Evolutionary conservation across 78 protist species (phyloP).

Genomic region (Cavenderia fasciculata): DNA sequence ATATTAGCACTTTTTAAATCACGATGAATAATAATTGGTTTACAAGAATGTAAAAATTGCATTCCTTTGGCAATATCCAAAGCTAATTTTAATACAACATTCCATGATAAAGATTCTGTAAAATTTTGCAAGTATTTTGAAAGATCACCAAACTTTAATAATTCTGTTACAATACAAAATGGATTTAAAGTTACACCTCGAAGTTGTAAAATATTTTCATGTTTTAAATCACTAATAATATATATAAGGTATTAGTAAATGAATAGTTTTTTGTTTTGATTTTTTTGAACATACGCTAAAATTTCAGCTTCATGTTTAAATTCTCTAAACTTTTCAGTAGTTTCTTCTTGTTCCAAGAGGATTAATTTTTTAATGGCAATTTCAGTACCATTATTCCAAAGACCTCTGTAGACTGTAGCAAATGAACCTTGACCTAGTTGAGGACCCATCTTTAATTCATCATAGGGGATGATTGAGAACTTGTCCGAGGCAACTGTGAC

Average conservation of each 20-base stretch:
- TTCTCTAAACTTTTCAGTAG: slow-evolving; percentile 61
- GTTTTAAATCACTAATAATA: slow-evolving; percentile 42
- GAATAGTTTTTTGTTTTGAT: neutral
- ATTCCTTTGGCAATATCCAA: slow-evolving; percentile 76
- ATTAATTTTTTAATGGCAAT: slow-evolving; percentile 60
- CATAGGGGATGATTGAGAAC: slow-evolving; percentile 56
- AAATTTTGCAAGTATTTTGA: slow-evolving; percentile 47
- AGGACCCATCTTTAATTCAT: slow-evolving; percentile 58
- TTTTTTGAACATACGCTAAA: slow-evolving; percentile 15
- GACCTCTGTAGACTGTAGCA: slow-evolving; percentile 70
- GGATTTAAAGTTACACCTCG: slow-evolving; percentile 67
- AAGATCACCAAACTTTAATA: slow-evolving; percentile 43
- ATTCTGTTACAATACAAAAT: slow-evolving; percentile 59
- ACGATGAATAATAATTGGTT: slow-evolving; percentile 80
- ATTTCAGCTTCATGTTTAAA: slow-evolving; percentile 75
- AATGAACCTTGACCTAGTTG: slow-evolving; percentile 63
- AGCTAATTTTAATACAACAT: slow-evolving; percentile 16
- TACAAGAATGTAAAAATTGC: slow-evolving; percentile 71
- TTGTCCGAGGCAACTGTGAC: slow-evolving; percentile 18
- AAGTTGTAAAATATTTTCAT: slow-evolving; percentile 46
- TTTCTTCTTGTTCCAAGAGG: slow-evolving; percentile 17
- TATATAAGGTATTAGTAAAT: neutral
- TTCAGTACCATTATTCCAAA: slow-evolving; percentile 56
- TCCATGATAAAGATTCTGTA: slow-evolving; percentile 40
- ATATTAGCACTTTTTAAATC: slow-evolving; percentile 80